These are phyloP conservation scores for Chaetomidium leptoderma DNA, from an alignment of 495 filamentous ascomycete species.

Conservation along the genomic window DNA sequence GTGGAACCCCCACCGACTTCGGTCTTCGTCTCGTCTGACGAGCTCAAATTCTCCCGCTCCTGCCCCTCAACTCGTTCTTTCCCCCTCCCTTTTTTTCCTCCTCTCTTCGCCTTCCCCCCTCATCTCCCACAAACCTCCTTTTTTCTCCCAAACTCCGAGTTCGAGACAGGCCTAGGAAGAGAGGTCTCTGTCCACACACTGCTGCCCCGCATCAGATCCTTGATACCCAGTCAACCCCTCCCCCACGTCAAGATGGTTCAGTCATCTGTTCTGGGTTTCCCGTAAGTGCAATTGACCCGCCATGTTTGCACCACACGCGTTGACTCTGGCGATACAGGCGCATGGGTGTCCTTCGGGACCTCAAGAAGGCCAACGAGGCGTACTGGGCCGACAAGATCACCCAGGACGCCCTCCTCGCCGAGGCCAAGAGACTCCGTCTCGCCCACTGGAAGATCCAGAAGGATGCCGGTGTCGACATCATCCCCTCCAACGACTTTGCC, in stretches of 20 bases:
- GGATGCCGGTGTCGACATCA: conserved; percentile 90
- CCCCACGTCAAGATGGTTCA: conserved; percentile 65
- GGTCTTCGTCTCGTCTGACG: conserved; percentile 7
- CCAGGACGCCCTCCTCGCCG: conserved; percentile 76
- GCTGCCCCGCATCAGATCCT: conserved; percentile 16
- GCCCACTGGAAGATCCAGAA: conserved; percentile 99
- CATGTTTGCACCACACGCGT: conserved; percentile 64
- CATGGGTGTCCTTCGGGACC: conserved; percentile 95
- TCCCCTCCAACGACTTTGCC: conserved; percentile 98
- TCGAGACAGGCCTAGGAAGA: conserved; percentile 16
- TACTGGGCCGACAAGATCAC: conserved; percentile 95
- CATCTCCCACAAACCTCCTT: conserved; percentile 14
- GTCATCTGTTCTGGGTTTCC: conserved; percentile 48
- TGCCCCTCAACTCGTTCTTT: conserved; percentile 16
- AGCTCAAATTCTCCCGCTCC: conserved; percentile 20
- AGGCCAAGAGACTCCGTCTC: conserved; percentile 92
- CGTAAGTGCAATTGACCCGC: conserved; percentile 25
- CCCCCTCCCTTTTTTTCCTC: conserved; percentile 6
- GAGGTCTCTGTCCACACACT: conserved; percentile 11
- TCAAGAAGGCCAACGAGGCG: conserved; percentile 99
- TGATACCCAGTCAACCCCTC: conserved; percentile 16
- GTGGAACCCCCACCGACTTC: conserved; percentile 27
- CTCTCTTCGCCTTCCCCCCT: too few species aligned
- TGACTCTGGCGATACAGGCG: conserved; percentile 44
- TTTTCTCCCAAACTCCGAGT: conserved; percentile 11